Evolutionary conservation across 768 basidiomycete genomes (phyloP), one percentile per base, ranked within the genome.

Genomic region (Tulasnella sp.): DNA sequence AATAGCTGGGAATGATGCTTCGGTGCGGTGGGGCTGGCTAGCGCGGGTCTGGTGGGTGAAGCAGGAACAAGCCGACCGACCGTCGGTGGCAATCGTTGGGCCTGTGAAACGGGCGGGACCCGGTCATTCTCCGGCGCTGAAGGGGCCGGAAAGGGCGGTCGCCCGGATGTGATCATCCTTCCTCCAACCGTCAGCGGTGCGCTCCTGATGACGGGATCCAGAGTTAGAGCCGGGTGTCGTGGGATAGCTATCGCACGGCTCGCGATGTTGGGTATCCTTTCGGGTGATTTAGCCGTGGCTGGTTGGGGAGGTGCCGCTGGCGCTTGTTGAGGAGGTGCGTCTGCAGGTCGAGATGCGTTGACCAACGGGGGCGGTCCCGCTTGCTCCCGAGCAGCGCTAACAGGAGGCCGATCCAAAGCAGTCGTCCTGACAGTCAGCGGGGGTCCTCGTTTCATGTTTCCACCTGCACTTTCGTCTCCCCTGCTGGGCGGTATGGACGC

Each of bases 171-270:
- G 40, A 77, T 70, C 77, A 72, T 72, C 40, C 69, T 70, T 16
- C 77, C 77, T 39, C 77, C 77, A 26, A 44, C 37, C 7, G 75
- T 76, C 37, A 76, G 29, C 5, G 77, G 77, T 11, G 77, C 77
- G 48, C 77, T 77, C 13, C 77, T 67, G 32, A 77, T 77, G 69
- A 72, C 42, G 42, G 77, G 67, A 40, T 77, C 77, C 39, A 77
- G 44, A 46, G 20, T 69, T 15, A 77, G 71, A 26, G 70, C 44
- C 16, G 77, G 77, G 69, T 77, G 71, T 23, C 77, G 77, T 26
- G 77, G 77, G 39, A 72, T 70, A 23, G 69, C 23, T 35, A 72
- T 40, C 3, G 39, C 32, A n/a, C 71, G 37, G 37, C 15, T 46
- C 39, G 44, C 71, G 23, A 72, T 67, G 61, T 67, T 67, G 61